phyloP scores from a whole-genome alignment of 23 red algal genomes.

The Gracilaria gracilis region DNA sequence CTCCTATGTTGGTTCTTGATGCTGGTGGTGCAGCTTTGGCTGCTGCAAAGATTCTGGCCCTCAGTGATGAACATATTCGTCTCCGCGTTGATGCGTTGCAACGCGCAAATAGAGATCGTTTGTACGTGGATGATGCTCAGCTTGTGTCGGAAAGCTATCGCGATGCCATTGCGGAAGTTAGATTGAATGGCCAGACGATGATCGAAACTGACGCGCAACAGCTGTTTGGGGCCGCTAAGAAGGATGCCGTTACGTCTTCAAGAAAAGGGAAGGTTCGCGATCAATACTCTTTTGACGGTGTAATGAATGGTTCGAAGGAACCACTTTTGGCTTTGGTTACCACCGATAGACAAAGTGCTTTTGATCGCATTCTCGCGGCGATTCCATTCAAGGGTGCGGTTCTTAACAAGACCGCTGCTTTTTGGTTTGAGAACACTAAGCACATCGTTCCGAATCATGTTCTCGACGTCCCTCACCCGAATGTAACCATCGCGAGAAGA shows the following conservation, averaged over 20 bases:
- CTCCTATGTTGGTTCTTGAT: slow-evolving; percentile 85
- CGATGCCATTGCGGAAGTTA: slow-evolving; percentile 55
- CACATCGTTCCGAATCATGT: slow-evolving; percentile 96
- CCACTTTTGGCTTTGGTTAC: slow-evolving; percentile 89
- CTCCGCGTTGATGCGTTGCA: slow-evolving; percentile 77
- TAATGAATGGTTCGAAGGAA: slow-evolving; percentile 38
- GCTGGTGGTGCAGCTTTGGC: slow-evolving; percentile 85
- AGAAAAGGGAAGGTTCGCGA: slow-evolving; percentile 97
- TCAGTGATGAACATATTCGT: slow-evolving; percentile 75
- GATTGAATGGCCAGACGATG: slow-evolving; percentile 27
- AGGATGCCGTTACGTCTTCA: slow-evolving; percentile 6
- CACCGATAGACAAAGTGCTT: slow-evolving; percentile 97
- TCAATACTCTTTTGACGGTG: slow-evolving; percentile 79
- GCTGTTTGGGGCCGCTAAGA: slow-evolving; percentile 38
- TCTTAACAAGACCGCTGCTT: slow-evolving; percentile 92
- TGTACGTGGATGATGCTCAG: slow-evolving; percentile 94
- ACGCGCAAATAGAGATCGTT: slow-evolving; percentile 89
- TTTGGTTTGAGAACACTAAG: slow-evolving; percentile 90
- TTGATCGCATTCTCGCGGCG: slow-evolving; percentile 94
- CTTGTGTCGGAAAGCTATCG: slow-evolving; percentile 64
- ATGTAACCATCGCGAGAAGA: slow-evolving; percentile 82
- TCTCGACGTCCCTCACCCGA: slow-evolving; percentile 93
- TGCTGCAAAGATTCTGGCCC: slow-evolving; percentile 93
- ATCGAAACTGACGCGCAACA: slow-evolving; percentile 24
- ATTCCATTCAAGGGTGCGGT: slow-evolving; percentile 98